A percentile compares a stretch with the other conserved stretches of the same genome.
Evolutionary conservation across 2,329 filamentous ascomycete genomes (phyloP).

Genomic region (Biscogniauxia mediterranea): DNA sequence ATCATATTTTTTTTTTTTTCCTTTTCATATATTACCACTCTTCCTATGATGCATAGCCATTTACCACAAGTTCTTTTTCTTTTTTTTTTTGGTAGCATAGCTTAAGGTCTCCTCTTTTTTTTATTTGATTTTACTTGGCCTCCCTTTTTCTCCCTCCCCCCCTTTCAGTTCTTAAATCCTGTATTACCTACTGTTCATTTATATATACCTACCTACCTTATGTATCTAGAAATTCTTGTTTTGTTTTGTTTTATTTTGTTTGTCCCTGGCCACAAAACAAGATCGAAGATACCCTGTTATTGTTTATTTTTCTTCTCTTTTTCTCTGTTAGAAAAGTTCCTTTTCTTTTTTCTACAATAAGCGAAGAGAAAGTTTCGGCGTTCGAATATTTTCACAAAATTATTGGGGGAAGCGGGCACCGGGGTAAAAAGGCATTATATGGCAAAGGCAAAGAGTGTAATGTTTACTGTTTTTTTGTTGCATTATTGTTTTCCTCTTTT

Average conservation of each 20-base stretch:
- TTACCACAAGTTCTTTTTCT: constrained; percentile 4
- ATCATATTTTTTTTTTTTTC: background rate
- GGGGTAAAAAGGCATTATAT: background rate
- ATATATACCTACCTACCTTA: no score
- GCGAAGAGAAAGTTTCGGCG: background rate
- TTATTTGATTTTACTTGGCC: background rate
- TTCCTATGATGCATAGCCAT: background rate
- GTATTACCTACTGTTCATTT: background rate
- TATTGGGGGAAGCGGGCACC: background rate
- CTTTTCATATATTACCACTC: background rate
- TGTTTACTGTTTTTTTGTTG: background rate
- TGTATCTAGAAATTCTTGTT: constrained; percentile 6
- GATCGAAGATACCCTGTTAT: constrained; percentile 1
- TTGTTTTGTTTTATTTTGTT: constrained; percentile 6
- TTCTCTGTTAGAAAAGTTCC: no score
- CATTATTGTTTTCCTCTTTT: no score
- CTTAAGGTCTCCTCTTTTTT: background rate
- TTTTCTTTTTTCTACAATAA: background rate
- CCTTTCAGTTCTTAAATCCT: constrained; percentile 6
- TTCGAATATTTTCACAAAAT: background rate
- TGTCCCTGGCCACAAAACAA: constrained; percentile 10
- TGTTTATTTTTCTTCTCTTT: no score
- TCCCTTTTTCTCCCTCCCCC: background rate
- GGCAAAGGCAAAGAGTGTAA: background rate
- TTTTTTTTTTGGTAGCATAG: background rate